Evolutionary conservation across 768 basidiomycete species (phyloP).

Genomic region (Phaffia tasmanica): DNA sequence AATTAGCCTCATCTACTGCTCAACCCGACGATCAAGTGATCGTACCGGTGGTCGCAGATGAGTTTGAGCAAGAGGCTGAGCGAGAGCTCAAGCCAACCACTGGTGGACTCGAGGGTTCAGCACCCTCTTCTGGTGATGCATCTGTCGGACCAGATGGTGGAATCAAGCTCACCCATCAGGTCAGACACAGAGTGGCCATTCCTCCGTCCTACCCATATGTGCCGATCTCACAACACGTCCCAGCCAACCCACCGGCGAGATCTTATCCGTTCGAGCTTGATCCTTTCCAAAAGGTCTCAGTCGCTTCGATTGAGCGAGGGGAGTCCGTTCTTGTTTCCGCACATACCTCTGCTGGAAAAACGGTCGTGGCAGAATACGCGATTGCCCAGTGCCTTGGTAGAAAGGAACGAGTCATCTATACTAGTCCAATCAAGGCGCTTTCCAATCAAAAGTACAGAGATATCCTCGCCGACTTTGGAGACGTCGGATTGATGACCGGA

Average conservation of each 20-base stretch:
- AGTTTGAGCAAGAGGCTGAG: conserved; percentile 87
- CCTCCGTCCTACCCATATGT: conserved; percentile 83
- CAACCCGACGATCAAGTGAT: conserved; percentile 30
- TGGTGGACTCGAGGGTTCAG: conserved; percentile 50
- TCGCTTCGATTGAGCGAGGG: conserved; percentile 89
- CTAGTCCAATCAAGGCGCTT: conserved; percentile 97
- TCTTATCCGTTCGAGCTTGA: conserved; percentile 94
- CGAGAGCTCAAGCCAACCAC: conserved; percentile 72
- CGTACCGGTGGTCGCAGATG: conserved; percentile 72
- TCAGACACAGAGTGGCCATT: conserved; percentile 90
- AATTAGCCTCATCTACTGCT: conserved; percentile 1
- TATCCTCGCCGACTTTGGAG: conserved; percentile 91
- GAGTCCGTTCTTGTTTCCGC: conserved; percentile 97
- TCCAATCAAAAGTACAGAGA: conserved; percentile 99
- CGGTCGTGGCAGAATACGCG: conserved; percentile 98
- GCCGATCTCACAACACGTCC: conserved; percentile 81
- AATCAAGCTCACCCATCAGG: conserved; percentile 71
- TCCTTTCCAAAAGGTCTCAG: conserved; percentile 91
- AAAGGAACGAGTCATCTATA: conserved; percentile 95
- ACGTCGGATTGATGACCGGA: conserved; percentile 98
- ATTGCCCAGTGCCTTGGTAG: conserved; percentile 90
- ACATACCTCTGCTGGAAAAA: conserved; percentile 98
- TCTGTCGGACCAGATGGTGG: conserved; percentile 29
- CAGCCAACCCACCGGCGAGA: conserved; percentile 76
- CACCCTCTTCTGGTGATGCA: not conserved